Evolutionary conservation across 1,139 yeast species (phyloP).

Genomic region (Nakaseomyces uthaithaninus): DNA sequence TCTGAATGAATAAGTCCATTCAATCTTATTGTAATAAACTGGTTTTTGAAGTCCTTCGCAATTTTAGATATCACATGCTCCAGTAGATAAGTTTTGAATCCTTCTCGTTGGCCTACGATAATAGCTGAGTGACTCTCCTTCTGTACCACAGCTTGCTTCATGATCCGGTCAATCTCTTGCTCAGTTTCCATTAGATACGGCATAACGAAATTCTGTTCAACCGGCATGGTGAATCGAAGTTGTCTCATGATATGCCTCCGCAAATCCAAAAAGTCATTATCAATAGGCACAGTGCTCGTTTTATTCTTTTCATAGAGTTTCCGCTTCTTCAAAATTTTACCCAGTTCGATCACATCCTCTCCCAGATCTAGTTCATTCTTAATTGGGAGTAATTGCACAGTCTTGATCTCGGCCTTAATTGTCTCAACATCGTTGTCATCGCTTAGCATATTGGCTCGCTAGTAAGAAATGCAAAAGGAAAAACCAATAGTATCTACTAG

Average conservation of each 20-base stretch:
- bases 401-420: conserved; percentile 2
- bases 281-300: conserved; percentile 3
- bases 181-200: conserved; percentile 20
- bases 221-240: conserved; percentile 20
- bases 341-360: neutral
- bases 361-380: neutral
- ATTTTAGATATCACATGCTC: conserved; percentile 50
- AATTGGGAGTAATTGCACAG: conserved; percentile 2
- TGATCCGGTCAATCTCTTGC: conserved; percentile 44
- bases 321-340: neutral
- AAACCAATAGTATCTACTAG: too few species aligned
- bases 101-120: conserved; percentile 69
- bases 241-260: conserved; percentile 19
- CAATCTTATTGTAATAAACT: conserved; percentile 54
- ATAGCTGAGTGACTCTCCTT: conserved; percentile 78
- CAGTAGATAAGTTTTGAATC: conserved; percentile 66
- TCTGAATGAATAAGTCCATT: conserved; percentile 72
- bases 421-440: neutral
- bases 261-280: conserved; percentile 16
- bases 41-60: conserved; percentile 34
- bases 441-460: too few species aligned
- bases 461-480: too few species aligned
- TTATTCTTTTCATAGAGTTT: neutral
- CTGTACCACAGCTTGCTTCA: conserved; percentile 58
- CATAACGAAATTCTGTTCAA: conserved; percentile 16